These are phyloP conservation scores for Styphnolobium japonicum DNA, from an alignment of 306 rosid genomes.

Conservation along the genomic window DNA sequence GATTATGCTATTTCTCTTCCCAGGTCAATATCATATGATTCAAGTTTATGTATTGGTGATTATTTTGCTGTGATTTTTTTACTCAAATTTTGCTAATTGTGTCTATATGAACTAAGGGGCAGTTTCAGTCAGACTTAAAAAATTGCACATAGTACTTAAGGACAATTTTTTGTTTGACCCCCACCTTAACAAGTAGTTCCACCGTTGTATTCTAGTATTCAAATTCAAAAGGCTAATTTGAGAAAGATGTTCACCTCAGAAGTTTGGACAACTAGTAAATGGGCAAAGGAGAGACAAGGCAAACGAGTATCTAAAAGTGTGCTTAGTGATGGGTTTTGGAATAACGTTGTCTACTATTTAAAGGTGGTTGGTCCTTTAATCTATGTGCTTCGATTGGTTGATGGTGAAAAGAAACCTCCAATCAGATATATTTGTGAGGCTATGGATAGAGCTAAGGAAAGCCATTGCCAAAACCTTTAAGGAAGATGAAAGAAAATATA, in stretches of 20 bases:
- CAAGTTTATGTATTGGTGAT: too few species aligned
- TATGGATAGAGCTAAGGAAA: not conserved
- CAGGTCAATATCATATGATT: too few species aligned
- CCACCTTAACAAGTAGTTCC: not conserved
- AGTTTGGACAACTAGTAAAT: not conserved
- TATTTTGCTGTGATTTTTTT: too few species aligned
- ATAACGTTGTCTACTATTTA: not conserved
- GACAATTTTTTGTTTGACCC: not conserved
- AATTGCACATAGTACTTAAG: not conserved
- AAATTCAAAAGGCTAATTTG: not conserved
- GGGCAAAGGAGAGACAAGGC: not conserved
- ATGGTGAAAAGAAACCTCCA: not conserved
- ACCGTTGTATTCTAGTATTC: not conserved
- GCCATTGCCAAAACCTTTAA: not conserved
- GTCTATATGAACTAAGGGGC: too few species aligned
- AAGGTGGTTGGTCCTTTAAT: not conserved
- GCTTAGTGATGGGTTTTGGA: not conserved
- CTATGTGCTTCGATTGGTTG: not conserved
- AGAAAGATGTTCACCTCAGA: not conserved
- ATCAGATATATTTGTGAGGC: not conserved
- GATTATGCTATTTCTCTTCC: too few species aligned
- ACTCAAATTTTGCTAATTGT: too few species aligned
- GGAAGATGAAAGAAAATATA: not conserved
- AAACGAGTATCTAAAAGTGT: not conserved
- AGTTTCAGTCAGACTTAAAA: too few species aligned